Evolutionary conservation across 164 flowering plant species (phyloP).

Genomic region (Akebia trifoliata): DNA sequence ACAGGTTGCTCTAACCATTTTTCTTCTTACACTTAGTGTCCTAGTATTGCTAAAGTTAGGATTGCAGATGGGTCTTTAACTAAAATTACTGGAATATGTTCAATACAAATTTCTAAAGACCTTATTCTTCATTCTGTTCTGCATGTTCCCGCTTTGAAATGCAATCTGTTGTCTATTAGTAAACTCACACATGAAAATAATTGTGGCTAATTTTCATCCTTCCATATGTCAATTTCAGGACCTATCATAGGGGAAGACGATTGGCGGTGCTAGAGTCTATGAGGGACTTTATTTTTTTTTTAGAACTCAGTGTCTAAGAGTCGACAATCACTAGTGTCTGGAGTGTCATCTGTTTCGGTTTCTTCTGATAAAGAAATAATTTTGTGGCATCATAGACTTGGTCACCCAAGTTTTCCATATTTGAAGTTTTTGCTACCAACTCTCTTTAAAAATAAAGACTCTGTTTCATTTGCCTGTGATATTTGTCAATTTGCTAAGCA

Average conservation of each 20-base stretch:
- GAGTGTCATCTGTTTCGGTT: not conserved
- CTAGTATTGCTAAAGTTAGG: not conserved
- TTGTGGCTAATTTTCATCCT: not conserved
- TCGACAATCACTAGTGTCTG: not conserved
- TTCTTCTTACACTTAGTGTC: not conserved
- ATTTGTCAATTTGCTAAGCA: not conserved
- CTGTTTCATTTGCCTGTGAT: not conserved
- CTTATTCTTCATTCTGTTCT: not conserved
- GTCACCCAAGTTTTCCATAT: not conserved
- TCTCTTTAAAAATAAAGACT: not conserved
- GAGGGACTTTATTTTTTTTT: not conserved
- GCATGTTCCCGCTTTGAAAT: not conserved
- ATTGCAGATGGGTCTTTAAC: not conserved
- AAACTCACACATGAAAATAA: not conserved
- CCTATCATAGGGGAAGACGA: not conserved
- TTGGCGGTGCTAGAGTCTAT: not conserved
- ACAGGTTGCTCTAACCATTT: not conserved
- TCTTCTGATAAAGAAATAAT: not conserved
- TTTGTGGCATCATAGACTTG: not conserved
- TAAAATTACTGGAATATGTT: not conserved
- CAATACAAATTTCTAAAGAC: not conserved
- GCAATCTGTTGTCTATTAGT: not conserved
- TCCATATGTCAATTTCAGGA: not conserved
- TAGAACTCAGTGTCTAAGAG: not conserved
- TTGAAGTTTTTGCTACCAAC: not conserved